Evolutionary conservation across 129 eudicot genomes (phyloP), one percentile per base, ranked within the genome.

Genomic region (Centella asiatica): DNA sequence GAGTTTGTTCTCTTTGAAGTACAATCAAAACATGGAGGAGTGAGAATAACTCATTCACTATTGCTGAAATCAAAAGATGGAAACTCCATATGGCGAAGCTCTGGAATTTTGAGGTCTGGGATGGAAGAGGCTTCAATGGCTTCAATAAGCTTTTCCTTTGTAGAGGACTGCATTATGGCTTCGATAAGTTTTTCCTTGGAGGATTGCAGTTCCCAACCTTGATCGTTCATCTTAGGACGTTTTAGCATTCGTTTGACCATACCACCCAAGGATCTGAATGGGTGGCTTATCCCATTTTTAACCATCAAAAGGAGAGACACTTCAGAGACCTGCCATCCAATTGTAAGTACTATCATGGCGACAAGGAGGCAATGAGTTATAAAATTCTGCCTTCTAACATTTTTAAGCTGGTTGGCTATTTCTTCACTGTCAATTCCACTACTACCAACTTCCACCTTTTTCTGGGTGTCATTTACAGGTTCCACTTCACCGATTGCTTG

Each of bases 291-390:
- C 28, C 95, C 88, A 23, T 83, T 60, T 79, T 77, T 90, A 27
- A 86, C 67, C 71, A 72, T 86, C 62, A 81, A 39, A 51, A 86
- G 75, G 23, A 90, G 71, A 25, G 95, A 78, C 52, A 83, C 93
- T 62, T 86, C 97, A 0, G 93, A 86, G 64, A 90, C 53, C 61
- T 90, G 94, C 95, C 97, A 90, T 12, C 61, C 76, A 12, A 81
- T 40, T 0, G 94, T 90, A 52, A 90, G 79, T 9, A 83, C 63
- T 39, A 90, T 86, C 84, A 86, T 68, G 48, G 49, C 72, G 12
- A 90, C 74, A n/a, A 90, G 67, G 55, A 90, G 92, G 25, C 85
- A 81, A 14, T 90, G 97, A 11, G 97, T 90, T 46, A 76, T 69
- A 1, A 60, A 19, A 61, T 90, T 90, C 78, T 90, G 97, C 73